Evolutionary conservation across 2,329 filamentous ascomycete species (phyloP).

Genomic region (Didymosphaeria variabile): DNA sequence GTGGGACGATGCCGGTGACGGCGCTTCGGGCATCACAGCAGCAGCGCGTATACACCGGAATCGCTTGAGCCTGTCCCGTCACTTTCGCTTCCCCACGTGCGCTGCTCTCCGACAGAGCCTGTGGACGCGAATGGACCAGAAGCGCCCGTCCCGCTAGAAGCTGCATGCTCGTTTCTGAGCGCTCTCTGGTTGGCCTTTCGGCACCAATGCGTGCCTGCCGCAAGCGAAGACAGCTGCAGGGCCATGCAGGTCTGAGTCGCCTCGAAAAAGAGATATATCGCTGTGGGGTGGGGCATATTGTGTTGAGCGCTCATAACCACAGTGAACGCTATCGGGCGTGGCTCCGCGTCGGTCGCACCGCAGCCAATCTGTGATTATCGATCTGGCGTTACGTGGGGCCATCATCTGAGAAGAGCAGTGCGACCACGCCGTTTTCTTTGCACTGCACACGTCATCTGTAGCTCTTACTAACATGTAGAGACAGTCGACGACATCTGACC

Average conservation of each 20-base stretch:
- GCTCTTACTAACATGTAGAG: not conserved
- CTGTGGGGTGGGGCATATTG: constrained; percentile 1
- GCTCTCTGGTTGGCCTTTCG: constrained; percentile 17
- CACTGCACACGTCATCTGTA: not conserved
- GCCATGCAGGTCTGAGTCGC: constrained; percentile 10
- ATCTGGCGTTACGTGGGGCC: not conserved
- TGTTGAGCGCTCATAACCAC: constrained; percentile 10
- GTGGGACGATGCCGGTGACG: constrained; percentile 18
- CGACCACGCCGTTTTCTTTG: no score
- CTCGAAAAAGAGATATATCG: constrained; percentile 23
- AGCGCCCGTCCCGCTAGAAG: constrained; percentile 16
- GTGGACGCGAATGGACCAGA: constrained; percentile 13
- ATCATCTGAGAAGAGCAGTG: not conserved
- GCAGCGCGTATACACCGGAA: constrained; percentile 5
- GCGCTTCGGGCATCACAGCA: constrained; percentile 18
- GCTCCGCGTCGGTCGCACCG: constrained; percentile 21
- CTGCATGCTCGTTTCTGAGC: constrained; percentile 19
- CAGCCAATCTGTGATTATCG: not conserved
- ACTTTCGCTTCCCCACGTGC: constrained; percentile 20
- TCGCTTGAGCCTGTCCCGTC: constrained; percentile 13
- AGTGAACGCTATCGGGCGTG: constrained; percentile 16
- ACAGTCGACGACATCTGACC: no score
- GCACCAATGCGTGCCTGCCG: constrained; percentile 24
- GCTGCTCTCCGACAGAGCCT: not conserved
- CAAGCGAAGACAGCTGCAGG: constrained; percentile 31